Evolutionary conservation across 495 filamentous ascomycete species (phyloP).

Genomic region (Copromyces sp.): DNA sequence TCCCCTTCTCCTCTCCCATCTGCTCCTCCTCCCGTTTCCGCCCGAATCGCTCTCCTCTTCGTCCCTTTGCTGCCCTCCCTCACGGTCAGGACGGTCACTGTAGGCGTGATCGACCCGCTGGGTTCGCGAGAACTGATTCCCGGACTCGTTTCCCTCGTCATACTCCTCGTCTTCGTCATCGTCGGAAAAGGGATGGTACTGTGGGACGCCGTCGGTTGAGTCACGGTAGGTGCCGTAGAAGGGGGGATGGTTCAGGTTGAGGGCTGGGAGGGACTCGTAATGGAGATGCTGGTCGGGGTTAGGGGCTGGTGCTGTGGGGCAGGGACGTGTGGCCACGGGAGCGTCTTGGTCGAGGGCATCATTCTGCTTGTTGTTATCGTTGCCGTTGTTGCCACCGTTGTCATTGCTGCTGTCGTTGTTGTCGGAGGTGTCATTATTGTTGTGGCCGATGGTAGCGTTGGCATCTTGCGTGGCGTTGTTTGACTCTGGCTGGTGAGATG

Average conservation of each 20-base stretch:
- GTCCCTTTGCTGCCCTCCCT: background rate
- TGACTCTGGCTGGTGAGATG: background rate
- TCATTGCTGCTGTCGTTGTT: background rate
- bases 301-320: background rate
- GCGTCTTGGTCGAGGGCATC: background rate
- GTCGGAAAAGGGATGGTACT: background rate
- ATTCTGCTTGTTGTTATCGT: background rate
- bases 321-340: background rate
- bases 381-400: background rate
- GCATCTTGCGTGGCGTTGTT: background rate
- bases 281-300: background rate
- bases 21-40: background rate
- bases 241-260: background rate
- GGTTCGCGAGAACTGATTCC: background rate
- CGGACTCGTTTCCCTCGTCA: background rate
- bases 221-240: background rate
- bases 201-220: background rate
- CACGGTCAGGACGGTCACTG: background rate
- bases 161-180: background rate
- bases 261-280: background rate
- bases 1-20: background rate
- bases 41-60: background rate
- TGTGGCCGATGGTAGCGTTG: background rate
- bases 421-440: background rate
- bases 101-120: background rate